phyloP scores from a whole-genome alignment of 2,329 filamentous ascomycete species.

The Neonectria sp. region DNA sequence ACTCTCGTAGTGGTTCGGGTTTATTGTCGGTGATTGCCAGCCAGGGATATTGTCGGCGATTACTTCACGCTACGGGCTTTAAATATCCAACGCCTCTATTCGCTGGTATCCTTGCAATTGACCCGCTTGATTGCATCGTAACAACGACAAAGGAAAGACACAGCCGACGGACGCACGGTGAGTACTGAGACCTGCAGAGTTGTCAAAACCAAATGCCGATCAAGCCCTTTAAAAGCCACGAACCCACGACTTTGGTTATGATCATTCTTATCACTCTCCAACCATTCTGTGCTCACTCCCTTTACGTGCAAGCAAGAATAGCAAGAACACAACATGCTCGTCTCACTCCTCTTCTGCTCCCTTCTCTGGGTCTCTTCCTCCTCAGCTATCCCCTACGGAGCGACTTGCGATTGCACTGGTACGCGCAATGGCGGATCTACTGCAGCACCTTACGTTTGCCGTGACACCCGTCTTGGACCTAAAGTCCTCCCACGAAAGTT shows the following conservation, averaged over 20 bases:
- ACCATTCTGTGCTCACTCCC: not conserved
- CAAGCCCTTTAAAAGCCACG: not conserved
- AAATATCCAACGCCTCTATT: not conserved
- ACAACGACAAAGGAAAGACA: not conserved
- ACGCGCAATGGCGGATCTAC: conserved; percentile 36
- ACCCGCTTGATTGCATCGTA: not conserved
- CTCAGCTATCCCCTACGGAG: conserved; percentile 33
- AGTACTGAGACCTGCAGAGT: not conserved
- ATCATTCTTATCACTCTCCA: not conserved
- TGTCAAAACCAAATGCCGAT: not conserved
- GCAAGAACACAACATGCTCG: conserved; percentile 28
- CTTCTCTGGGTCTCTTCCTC: conserved; percentile 35
- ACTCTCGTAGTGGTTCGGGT: not conserved
- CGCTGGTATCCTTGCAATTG: not conserved
- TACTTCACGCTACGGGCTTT: not conserved
- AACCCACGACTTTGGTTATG: not conserved
- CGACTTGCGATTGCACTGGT: conserved; percentile 42
- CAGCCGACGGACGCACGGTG: not conserved
- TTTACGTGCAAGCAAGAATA: not conserved
- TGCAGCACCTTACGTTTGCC: conserved; percentile 51
- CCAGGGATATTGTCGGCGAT: not conserved
- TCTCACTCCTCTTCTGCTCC: conserved; percentile 32
- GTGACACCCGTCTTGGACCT: conserved; percentile 56
- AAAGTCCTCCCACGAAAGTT: conserved; percentile 52
- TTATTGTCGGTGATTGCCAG: not conserved